Conservation (phyloP, 164 flowering plant species). For the Stephania cephalantha region DNA sequence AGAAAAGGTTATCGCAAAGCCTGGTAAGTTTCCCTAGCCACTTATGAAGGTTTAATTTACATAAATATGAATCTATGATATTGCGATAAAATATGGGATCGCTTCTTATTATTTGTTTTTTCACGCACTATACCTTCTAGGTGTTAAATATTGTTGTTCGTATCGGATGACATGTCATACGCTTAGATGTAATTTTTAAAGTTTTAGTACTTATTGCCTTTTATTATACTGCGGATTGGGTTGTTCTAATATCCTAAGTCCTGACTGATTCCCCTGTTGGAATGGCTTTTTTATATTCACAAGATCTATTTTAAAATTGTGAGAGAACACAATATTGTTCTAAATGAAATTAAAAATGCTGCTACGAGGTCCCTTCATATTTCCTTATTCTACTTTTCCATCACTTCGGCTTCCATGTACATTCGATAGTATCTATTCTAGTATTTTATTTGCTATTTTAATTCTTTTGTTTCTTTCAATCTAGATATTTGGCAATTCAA, state of each 20-base stretch:
- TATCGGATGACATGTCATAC: not conserved
- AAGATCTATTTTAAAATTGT: not conserved
- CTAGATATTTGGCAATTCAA: no score
- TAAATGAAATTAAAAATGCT: not conserved
- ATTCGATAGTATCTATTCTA: no score
- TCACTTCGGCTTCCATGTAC: no score
- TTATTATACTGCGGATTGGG: not conserved
- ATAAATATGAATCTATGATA: not conserved
- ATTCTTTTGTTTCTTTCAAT: no score
- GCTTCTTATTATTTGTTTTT: not conserved
- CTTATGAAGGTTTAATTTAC: not conserved
- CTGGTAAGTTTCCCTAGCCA: constrained; percentile 43
- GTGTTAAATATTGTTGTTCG: not conserved
- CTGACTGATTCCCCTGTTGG: not conserved
- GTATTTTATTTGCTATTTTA: no score
- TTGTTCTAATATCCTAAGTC: not conserved
- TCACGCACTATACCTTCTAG: not conserved
- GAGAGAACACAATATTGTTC: not conserved
- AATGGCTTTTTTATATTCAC: not conserved
- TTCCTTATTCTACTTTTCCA: no score
- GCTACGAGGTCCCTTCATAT: no score
- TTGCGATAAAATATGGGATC: not conserved
- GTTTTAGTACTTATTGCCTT: not conserved
- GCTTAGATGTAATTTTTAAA: not conserved
- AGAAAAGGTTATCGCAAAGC: constrained; percentile 72